Percentiles rank a stretch among this genome's conserved stretches.
These are phyloP conservation scores for Rutstroemia sp. DNA, from an alignment of 2,329 filamentous ascomycete species.

Conservation along the genomic window DNA sequence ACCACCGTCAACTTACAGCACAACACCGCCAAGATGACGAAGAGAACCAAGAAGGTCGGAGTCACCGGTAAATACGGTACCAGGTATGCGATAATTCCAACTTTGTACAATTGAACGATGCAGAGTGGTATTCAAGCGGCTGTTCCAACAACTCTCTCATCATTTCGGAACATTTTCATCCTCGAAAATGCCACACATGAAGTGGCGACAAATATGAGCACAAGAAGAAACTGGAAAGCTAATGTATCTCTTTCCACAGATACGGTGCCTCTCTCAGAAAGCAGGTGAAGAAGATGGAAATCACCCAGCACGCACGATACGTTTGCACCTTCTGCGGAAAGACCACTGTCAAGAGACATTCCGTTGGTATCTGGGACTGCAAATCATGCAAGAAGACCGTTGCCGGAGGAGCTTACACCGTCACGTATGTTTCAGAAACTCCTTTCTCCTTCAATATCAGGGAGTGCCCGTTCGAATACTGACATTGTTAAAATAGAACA, in stretches of 20 bases:
- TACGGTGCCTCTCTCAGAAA: constrained; percentile 99
- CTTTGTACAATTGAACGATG: not conserved
- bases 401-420: constrained; percentile 88
- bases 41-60: constrained; percentile 97
- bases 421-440: constrained; percentile 67
- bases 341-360: constrained; percentile 82
- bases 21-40: constrained; percentile 68
- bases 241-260: constrained; percentile 40
- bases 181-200: not conserved
- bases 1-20: constrained; percentile 25
- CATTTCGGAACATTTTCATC: too few relatives aligned
- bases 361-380: constrained; percentile 97
- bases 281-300: constrained; percentile 99
- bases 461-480: constrained; percentile 10
- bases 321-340: constrained; percentile 99
- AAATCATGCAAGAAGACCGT: constrained; percentile 89
- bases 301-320: constrained; percentile 96
- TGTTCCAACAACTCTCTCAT: not conserved
- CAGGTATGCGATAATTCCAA: constrained; percentile 56
- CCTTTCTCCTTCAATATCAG: not conserved
- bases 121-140: not conserved
- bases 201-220: not conserved
- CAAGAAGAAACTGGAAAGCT: constrained; percentile 11
- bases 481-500: constrained; percentile 49
- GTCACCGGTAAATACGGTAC: constrained; percentile 99